phyloP scores from a whole-genome alignment of 1,139 yeast genomes.

The Kodamaea derodonti region DNA sequence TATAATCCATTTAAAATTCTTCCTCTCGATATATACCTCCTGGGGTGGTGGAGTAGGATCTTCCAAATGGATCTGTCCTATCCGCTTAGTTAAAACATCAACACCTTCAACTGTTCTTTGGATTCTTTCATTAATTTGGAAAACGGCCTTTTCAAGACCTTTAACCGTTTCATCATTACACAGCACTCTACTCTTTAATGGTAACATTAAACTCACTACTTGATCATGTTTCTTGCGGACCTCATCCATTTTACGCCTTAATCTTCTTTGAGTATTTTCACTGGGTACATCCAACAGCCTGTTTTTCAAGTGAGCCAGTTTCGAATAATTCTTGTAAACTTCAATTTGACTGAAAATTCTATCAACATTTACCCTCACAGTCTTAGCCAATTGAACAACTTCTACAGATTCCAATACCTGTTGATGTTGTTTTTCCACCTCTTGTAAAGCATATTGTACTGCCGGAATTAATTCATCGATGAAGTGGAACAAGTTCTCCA shows the following conservation, averaged over 20 bases:
- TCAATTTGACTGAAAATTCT: conserved; percentile 13
- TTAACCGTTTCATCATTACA: conserved; percentile 10
- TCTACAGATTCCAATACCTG: conserved; percentile 4
- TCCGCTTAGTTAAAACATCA: background rate
- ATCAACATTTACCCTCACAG: conserved; percentile 11
- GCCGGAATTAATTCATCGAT: conserved; percentile 5
- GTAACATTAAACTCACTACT: conserved; percentile 14
- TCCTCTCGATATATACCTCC: conserved; percentile 2
- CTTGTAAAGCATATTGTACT: conserved; percentile 1
- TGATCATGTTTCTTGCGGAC: conserved; percentile 5
- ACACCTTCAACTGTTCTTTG: conserved; percentile 4
- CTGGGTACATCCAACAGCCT: conserved; percentile 17
- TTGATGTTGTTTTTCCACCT: background rate
- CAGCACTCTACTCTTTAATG: conserved; percentile 14
- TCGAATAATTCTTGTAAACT: conserved; percentile 10
- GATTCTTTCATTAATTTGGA: conserved; percentile 7
- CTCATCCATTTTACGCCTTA: conserved; percentile 9
- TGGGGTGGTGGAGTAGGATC: background rate
- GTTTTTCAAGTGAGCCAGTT: conserved; percentile 9
- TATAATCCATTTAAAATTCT: conserved; percentile 4
- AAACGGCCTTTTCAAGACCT: conserved; percentile 15
- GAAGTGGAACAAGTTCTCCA: conserved; percentile 7
- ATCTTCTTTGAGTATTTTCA: conserved; percentile 10
- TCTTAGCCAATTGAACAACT: conserved; percentile 8
- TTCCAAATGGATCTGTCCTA: background rate